Conservation (phyloP, 1,284 basidiomycete species). For the Boletus sp. region DNA sequence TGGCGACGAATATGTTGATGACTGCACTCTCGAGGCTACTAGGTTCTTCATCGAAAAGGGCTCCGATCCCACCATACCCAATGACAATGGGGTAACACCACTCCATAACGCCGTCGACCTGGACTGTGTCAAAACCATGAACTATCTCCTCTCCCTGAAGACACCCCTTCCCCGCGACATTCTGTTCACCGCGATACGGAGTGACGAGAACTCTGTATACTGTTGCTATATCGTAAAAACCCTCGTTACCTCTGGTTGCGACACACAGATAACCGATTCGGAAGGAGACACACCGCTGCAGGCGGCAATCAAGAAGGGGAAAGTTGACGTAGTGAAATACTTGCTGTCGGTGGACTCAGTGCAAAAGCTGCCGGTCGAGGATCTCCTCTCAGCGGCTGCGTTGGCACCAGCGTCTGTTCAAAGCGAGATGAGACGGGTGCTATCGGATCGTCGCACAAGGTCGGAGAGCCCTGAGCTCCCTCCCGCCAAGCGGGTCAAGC, state of each 20-base stretch:
- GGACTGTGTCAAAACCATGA: not conserved
- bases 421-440: not conserved
- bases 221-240: not conserved
- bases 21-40: not conserved
- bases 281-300: not conserved
- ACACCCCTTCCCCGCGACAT: slow-evolving; percentile 1
- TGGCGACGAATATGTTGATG: not conserved
- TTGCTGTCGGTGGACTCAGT: not conserved
- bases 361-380: too few species aligned
- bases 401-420: not conserved
- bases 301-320: not conserved
- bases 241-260: slow-evolving; percentile 7
- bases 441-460: not conserved
- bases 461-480: not conserved
- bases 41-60: not conserved
- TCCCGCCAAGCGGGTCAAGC: not conserved
- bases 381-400: not conserved
- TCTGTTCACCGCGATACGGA: slow-evolving; percentile 6
- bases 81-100: not conserved
- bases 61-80: not conserved
- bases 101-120: not conserved
- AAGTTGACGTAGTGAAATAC: not conserved
- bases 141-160: slow-evolving; percentile 2
- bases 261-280: not conserved
- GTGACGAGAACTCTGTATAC: not conserved